Percentiles rank a stretch among this genome's conserved stretches.
phyloP scores from a whole-genome alignment of 176 grass and related monocot genomes.

The Lolium perenne region DNA sequence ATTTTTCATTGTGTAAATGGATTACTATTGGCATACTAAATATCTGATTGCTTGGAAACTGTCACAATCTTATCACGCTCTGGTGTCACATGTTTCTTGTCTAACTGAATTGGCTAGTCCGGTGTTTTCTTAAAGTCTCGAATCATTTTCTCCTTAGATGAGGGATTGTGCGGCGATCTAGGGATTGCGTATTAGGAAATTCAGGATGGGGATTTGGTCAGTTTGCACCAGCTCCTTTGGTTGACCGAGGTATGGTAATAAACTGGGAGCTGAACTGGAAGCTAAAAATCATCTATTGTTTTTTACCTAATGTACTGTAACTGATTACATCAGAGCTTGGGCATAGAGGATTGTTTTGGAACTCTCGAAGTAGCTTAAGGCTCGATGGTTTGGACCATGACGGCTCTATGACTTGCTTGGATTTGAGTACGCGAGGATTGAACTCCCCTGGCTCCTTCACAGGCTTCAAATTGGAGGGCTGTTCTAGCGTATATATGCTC shows the following conservation, averaged over 20 bases:
- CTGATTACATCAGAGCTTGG: conserved; percentile 52
- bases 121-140: conserved; percentile 43
- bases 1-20: not conserved
- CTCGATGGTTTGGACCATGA: conserved; percentile 38
- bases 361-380: conserved; percentile 45
- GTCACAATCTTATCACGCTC: not conserved
- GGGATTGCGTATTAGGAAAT: conserved; percentile 58
- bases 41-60: conserved; percentile 9
- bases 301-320: conserved; percentile 45
- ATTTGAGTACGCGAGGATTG: conserved; percentile 7
- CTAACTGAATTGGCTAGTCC: conserved; percentile 35
- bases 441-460: not conserved
- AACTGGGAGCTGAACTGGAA: conserved; percentile 44
- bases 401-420: conserved; percentile 21
- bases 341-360: conserved; percentile 47
- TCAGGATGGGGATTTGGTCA: conserved; percentile 53
- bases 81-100: conserved; percentile 18
- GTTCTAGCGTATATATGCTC: not conserved
- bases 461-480: conserved; percentile 19
- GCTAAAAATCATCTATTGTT: conserved; percentile 38
- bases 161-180: conserved; percentile 57
- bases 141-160: conserved; percentile 56
- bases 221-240: conserved; percentile 47
- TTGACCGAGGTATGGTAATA: conserved; percentile 63
- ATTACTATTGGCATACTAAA: conserved; percentile 8